Evolutionary conservation across 1,284 basidiomycete genomes (phyloP).

Genomic region (Cutaneotrichosporon sp.): DNA sequence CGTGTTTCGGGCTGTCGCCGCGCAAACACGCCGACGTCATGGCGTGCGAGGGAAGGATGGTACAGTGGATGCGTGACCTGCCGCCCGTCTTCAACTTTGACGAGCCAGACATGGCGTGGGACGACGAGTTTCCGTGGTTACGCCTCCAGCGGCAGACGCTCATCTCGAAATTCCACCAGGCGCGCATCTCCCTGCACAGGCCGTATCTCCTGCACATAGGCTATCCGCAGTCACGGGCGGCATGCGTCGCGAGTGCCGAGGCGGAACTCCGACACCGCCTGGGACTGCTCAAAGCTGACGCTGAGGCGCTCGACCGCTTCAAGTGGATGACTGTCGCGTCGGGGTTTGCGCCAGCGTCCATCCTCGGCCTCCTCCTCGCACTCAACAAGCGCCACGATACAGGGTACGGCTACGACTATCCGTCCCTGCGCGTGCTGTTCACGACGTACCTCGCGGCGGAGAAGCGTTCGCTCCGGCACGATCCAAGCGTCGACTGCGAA

Average conservation of each 20-base stretch:
- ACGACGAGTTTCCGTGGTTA: conserved; percentile 23
- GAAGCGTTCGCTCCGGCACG: conserved; percentile 4
- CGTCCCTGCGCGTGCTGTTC: conserved; percentile 12
- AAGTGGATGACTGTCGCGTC: conserved; percentile 37
- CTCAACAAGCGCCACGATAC: conserved; percentile 12
- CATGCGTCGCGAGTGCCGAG: conserved; percentile 21
- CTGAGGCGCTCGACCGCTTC: conserved; percentile 30
- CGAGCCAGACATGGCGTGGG: conserved; percentile 21
- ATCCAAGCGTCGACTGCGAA: conserved; percentile 10
- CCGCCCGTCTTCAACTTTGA: conserved; percentile 30
- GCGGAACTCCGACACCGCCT: conserved; percentile 28
- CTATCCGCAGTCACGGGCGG: conserved; percentile 18
- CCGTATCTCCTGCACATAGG: conserved; percentile 27
- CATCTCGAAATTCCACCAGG: conserved; percentile 30
- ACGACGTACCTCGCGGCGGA: conserved; percentile 13
- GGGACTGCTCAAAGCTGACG: conserved; percentile 13
- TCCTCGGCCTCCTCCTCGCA: conserved; percentile 28
- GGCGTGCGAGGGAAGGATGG: conserved; percentile 24
- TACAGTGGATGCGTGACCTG: conserved; percentile 20
- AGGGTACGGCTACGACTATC: conserved; percentile 12
- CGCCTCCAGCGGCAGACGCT: conserved; percentile 28
- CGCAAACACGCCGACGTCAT: conserved; percentile 26
- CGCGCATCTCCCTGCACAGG: conserved; percentile 30
- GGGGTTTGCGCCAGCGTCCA: conserved; percentile 27
- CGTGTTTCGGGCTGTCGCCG: conserved; percentile 28